A percentile compares a stretch with the other conserved stretches of the same genome.
Evolutionary conservation across 2,329 filamentous ascomycete species (phyloP).

Genomic region (Cladobotryum mycophilum): DNA sequence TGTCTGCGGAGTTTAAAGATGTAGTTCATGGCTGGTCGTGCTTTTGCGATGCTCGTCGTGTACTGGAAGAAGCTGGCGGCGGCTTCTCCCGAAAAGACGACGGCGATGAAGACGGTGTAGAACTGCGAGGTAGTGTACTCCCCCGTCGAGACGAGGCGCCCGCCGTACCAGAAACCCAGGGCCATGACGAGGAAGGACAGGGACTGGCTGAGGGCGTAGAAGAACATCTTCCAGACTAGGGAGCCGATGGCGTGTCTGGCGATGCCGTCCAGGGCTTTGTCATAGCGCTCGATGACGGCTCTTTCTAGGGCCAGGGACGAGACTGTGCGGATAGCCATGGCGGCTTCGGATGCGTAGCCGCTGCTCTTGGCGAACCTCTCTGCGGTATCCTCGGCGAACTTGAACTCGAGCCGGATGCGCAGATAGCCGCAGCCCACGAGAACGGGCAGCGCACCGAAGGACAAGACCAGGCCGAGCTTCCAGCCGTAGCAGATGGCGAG

Average conservation of each 20-base stretch:
- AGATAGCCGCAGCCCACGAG: constrained; percentile 40
- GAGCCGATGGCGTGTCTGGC: constrained; percentile 23
- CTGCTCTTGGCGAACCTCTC: constrained; percentile 41
- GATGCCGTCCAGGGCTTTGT: constrained; percentile 24
- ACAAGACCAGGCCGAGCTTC: constrained; percentile 44
- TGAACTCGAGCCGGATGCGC: constrained; percentile 42
- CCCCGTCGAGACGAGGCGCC: constrained; percentile 33
- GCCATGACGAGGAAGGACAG: constrained; percentile 33
- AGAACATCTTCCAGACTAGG: constrained; percentile 34
- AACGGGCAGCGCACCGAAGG: constrained; percentile 39
- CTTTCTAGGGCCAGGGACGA: constrained; percentile 42
- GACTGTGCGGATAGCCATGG: constrained; percentile 43
- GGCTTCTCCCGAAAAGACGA: constrained; percentile 40
- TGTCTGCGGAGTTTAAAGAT: constrained; percentile 36
- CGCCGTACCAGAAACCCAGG: constrained; percentile 37
- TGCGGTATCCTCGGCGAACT: constrained; percentile 39
- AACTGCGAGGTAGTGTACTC: constrained; percentile 43
- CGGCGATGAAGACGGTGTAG: constrained; percentile 45
- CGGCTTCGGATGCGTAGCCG: constrained; percentile 43
- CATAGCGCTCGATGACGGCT: constrained; percentile 33
- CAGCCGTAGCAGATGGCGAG: constrained; percentile 42
- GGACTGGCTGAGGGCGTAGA: constrained; percentile 36
- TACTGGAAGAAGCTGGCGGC: constrained; percentile 39
- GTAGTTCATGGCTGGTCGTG: constrained; percentile 41
- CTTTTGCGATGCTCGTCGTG: constrained; percentile 46